These are phyloP conservation scores for Tricholoma sp. DNA, from an alignment of 768 basidiomycete species.

Conservation along the genomic window DNA sequence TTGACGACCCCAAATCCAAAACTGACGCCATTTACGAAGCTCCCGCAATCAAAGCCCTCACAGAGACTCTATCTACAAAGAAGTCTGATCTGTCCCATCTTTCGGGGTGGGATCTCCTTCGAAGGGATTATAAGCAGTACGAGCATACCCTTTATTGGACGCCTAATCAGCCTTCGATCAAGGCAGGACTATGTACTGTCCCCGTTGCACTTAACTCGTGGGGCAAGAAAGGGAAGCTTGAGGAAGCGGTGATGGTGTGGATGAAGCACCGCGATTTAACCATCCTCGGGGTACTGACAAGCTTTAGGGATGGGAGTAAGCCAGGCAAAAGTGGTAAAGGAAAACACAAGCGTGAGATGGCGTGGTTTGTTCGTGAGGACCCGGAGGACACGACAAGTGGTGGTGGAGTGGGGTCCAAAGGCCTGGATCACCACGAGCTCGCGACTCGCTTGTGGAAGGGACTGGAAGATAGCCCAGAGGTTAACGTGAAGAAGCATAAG, in stretches of 20 bases:
- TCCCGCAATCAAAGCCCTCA: slow-evolving; percentile 44
- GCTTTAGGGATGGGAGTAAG: slow-evolving; percentile 42
- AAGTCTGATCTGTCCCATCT: slow-evolving; percentile 71
- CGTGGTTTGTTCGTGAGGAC: slow-evolving; percentile 55
- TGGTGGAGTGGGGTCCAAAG: slow-evolving; percentile 2
- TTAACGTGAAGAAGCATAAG: slow-evolving; percentile 49
- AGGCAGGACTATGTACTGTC: slow-evolving; percentile 79
- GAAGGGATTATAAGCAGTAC: slow-evolving; percentile 97
- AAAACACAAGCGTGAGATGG: slow-evolving; percentile 63
- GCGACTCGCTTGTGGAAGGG: slow-evolving; percentile 50
- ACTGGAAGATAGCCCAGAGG: slow-evolving; percentile 48
- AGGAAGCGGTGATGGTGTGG: slow-evolving; percentile 44
- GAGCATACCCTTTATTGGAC: slow-evolving; percentile 41
- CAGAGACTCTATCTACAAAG: slow-evolving; percentile 40
- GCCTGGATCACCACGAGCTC: slow-evolving; percentile 33
- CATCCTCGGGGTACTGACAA: slow-evolving; percentile 77
- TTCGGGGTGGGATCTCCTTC: slow-evolving; percentile 68
- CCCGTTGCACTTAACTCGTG: slow-evolving; percentile 62
- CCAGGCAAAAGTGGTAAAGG: slow-evolving; percentile 29
- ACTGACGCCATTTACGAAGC: slow-evolving; percentile 30
- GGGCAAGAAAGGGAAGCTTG: slow-evolving; percentile 39
- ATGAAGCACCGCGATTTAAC: slow-evolving; percentile 61
- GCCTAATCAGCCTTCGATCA: slow-evolving; percentile 32
- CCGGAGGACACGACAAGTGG: slow-evolving; percentile 8
- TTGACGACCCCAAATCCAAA: slow-evolving; percentile 8